These are phyloP conservation scores for Vigna angularis DNA, from an alignment of 306 rosid genomes.

Conservation along the genomic window DNA sequence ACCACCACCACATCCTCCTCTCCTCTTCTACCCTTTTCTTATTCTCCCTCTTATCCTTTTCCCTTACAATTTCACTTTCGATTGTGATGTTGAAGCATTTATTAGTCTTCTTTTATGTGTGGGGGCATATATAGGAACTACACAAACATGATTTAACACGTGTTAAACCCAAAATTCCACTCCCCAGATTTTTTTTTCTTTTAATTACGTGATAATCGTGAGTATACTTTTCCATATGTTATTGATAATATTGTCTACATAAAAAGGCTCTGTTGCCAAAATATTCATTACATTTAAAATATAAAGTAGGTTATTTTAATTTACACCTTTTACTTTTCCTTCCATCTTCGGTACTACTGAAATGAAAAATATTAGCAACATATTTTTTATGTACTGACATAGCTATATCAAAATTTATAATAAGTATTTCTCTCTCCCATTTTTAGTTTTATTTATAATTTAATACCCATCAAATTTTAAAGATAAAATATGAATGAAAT, in stretches of 20 bases:
- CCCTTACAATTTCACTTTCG: conserved; percentile 1
- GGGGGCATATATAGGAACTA: not conserved
- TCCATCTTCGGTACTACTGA: not conserved
- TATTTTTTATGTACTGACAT: not conserved
- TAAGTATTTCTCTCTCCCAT: too few species aligned
- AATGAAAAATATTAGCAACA: not conserved
- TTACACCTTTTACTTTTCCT: not conserved
- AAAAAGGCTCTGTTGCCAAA: not conserved
- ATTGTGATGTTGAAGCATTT: not conserved
- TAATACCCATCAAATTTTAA: too few species aligned
- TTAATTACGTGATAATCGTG: not conserved
- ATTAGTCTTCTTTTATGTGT: not conserved
- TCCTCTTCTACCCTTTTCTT: not conserved
- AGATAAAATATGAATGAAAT: too few species aligned
- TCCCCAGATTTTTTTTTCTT: not conserved
- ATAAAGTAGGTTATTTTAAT: not conserved
- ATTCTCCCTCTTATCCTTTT: not conserved
- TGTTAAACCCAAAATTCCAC: not conserved
- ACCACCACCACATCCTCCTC: conserved; percentile 39
- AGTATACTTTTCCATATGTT: not conserved
- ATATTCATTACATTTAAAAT: not conserved
- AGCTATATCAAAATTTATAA: too few species aligned
- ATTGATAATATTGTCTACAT: not conserved
- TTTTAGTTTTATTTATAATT: not conserved
- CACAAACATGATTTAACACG: conserved; percentile 29